phyloP scores from a whole-genome alignment of 148 eudicot species.

The Spergularia bocconei region DNA sequence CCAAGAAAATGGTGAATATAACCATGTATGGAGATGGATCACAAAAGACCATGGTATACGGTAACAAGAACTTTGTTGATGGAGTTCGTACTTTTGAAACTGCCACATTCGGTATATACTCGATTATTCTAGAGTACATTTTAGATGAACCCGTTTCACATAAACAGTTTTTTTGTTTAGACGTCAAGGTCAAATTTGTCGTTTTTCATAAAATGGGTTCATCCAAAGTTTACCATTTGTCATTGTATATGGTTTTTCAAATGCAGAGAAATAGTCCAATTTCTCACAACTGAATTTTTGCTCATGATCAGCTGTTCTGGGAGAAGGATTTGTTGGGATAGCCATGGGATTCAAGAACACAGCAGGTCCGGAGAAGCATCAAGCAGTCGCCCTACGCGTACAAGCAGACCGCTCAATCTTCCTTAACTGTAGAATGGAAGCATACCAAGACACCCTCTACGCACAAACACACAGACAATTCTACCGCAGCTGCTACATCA shows the following conservation, averaged over 20 bases:
- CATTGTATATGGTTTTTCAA: too few species aligned
- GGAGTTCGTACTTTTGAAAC: constrained; percentile 60
- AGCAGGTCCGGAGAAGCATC: constrained; percentile 75
- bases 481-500: constrained; percentile 56
- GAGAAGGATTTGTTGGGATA: constrained; percentile 71
- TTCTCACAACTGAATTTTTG: too few species aligned
- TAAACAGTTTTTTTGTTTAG: too few species aligned
- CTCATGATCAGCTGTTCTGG: constrained; percentile 44
- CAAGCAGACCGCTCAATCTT: constrained; percentile 64
- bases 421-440: constrained; percentile 72
- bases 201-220: too few species aligned
- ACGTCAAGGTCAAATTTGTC: too few species aligned
- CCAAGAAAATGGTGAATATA: constrained; percentile 66
- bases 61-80: constrained; percentile 70
- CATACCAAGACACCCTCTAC: constrained; percentile 61
- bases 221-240: too few species aligned
- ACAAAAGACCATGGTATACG: constrained; percentile 64
- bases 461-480: constrained; percentile 67
- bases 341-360: constrained; percentile 72
- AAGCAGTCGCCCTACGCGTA: constrained; percentile 78
- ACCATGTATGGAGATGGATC: constrained; percentile 95
- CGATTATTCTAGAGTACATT: too few species aligned
- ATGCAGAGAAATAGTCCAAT: too few species aligned
- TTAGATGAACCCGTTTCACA: too few species aligned
- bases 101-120: constrained; percentile 74